Evolutionary conservation across 2,329 filamentous ascomycete genomes (phyloP).

Genomic region (Neofusicoccum ribis): DNA sequence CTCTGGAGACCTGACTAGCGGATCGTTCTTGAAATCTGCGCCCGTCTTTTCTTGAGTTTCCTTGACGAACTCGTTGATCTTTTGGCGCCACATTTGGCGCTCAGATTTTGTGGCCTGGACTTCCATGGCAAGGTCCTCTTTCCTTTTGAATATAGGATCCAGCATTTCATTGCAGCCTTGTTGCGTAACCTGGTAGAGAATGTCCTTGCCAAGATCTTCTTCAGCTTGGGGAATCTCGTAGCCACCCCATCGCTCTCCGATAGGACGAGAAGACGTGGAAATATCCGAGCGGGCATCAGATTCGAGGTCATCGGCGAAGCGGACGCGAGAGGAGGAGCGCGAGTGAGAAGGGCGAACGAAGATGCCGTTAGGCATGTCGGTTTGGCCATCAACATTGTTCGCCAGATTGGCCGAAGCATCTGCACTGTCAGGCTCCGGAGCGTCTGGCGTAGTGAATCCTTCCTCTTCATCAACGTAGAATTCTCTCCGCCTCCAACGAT

Average conservation of each 20-base stretch:
- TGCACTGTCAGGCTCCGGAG: background rate
- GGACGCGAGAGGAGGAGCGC: conserved; percentile 75
- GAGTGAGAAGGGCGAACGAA: conserved; percentile 41
- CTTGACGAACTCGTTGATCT: conserved; percentile 10
- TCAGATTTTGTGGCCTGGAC: conserved; percentile 49
- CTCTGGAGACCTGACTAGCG: conserved; percentile 5
- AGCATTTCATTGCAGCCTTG: conserved; percentile 92
- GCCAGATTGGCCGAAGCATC: background rate
- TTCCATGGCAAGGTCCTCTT: conserved; percentile 73
- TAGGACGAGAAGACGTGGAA: conserved; percentile 69
- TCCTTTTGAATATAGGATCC: conserved; percentile 78
- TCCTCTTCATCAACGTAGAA: conserved; percentile 89
- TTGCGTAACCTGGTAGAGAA: conserved; percentile 88
- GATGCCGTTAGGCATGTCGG: conserved; percentile 38
- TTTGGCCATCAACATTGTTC: conserved; percentile 36
- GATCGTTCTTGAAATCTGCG: conserved; percentile 21
- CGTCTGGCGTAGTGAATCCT: conserved; percentile 49
- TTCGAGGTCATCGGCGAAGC: conserved; percentile 72
- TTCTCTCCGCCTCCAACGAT: conserved; percentile 73
- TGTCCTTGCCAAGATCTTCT: conserved; percentile 79
- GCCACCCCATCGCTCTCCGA: conserved; percentile 70
- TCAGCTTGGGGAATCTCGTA: conserved; percentile 80
- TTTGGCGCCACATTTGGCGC: conserved; percentile 26
- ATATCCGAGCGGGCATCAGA: conserved; percentile 70
- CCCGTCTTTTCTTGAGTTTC: conserved; percentile 27